phyloP scores from a whole-genome alignment of 2,329 filamentous ascomycete species.

The Lachnellula arida region DNA sequence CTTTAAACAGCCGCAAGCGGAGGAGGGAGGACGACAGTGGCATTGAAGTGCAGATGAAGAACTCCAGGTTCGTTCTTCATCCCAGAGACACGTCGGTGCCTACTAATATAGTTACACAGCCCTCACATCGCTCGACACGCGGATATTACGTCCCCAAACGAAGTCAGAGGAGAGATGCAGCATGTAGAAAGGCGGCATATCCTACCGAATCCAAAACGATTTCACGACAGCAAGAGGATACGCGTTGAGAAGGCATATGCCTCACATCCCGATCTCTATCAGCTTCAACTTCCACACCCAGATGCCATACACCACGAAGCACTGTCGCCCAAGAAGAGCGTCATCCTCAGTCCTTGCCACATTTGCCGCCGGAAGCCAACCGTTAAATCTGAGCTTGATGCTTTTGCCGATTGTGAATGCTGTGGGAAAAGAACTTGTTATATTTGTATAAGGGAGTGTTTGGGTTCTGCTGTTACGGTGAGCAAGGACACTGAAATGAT shows the following conservation, averaged over 20 bases:
- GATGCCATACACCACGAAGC: neutral
- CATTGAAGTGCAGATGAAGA: conserved; percentile 6
- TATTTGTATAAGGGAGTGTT: conserved; percentile 62
- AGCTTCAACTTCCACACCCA: neutral
- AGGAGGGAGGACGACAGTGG: conserved; percentile 18
- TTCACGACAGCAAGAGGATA: conserved; percentile 13
- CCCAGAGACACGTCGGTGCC: neutral
- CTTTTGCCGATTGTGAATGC: conserved; percentile 58
- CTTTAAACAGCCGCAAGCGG: conserved; percentile 16
- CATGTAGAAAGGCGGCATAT: neutral
- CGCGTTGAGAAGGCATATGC: conserved; percentile 2
- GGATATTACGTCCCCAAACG: neutral
- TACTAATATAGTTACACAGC: neutral
- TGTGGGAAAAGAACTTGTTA: conserved; percentile 62
- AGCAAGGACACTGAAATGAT: conserved; percentile 9
- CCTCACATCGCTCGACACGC: neutral
- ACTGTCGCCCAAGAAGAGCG: neutral
- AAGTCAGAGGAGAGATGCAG: neutral
- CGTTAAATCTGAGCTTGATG: conserved; percentile 61
- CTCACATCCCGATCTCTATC: neutral
- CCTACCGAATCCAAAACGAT: neutral
- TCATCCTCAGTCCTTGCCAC: conserved; percentile 53
- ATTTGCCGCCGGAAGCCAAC: conserved; percentile 63
- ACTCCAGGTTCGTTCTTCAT: conserved; percentile 11
- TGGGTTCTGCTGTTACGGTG: conserved; percentile 40